These are phyloP conservation scores for Nakaseomyces delphensis DNA, from an alignment of 1,139 yeast species.

Conservation along the genomic window DNA sequence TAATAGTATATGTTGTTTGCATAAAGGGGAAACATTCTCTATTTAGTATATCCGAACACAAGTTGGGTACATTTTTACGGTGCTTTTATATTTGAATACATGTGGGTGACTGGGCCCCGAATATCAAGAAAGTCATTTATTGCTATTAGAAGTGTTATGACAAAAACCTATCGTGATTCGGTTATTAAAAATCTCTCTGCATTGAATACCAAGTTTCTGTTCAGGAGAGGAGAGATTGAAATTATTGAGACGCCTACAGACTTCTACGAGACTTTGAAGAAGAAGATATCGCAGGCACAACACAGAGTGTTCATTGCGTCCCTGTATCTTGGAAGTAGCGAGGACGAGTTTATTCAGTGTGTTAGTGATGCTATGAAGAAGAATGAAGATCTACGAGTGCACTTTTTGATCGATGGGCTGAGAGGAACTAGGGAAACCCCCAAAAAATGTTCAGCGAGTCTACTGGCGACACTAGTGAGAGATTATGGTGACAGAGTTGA, in stretches of 20 bases:
- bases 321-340: slow-evolving; percentile 76
- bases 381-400: slow-evolving; percentile 57
- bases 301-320: slow-evolving; percentile 71
- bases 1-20: too few species aligned
- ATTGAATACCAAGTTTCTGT: slow-evolving; percentile 38
- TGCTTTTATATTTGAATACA: too few species aligned
- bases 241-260: slow-evolving; percentile 57
- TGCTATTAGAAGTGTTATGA: neutral
- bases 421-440: slow-evolving; percentile 95
- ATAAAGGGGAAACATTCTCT: too few species aligned
- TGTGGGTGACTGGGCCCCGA: neutral
- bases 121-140: neutral
- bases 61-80: too few species aligned
- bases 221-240: slow-evolving; percentile 51
- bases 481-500: slow-evolving; percentile 69
- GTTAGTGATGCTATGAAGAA: slow-evolving; percentile 47
- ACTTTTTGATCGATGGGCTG: slow-evolving; percentile 74
- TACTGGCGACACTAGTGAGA: slow-evolving; percentile 58
- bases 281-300: slow-evolving; percentile 47
- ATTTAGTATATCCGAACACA: too few species aligned
- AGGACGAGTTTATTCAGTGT: slow-evolving; percentile 61
- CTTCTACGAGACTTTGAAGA: slow-evolving; percentile 57
- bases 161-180: slow-evolving; percentile 1
- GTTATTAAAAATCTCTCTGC: neutral
- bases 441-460: slow-evolving; percentile 60